Conservation (phyloP, 768 basidiomycete genomes). For the Mycena pura region DNA sequence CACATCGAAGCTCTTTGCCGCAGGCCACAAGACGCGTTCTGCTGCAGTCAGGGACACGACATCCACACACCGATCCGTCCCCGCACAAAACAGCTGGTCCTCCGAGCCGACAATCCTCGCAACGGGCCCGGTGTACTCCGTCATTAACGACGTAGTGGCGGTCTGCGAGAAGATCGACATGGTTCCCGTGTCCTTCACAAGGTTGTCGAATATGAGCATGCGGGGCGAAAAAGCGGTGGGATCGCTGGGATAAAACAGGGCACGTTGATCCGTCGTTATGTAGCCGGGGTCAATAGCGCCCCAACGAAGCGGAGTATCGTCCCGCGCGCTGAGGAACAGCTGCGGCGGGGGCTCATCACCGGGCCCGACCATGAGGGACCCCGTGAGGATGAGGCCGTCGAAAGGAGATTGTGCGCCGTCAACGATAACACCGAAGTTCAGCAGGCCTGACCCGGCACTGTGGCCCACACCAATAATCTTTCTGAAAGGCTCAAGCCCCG, state of each 20-base stretch:
- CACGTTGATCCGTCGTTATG: neutral
- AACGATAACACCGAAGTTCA: conserved; percentile 1
- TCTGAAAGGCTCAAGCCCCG: neutral
- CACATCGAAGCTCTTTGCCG: neutral
- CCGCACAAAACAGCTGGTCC: neutral
- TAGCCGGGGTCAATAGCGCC: neutral
- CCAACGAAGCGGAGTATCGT: conserved; percentile 4
- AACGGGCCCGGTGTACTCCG: neutral
- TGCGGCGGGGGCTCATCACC: neutral
- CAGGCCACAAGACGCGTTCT: neutral
- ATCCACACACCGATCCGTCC: neutral
- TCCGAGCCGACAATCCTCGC: conserved; percentile 1
- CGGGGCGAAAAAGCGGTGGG: neutral
- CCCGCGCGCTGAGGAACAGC: neutral
- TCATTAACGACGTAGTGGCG: neutral
- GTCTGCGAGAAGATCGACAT: neutral
- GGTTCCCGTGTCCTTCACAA: neutral
- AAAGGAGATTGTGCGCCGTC: neutral
- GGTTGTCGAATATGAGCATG: neutral
- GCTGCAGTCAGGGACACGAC: neutral
- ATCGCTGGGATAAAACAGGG: neutral
- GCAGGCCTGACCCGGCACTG: neutral
- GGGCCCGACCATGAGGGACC: neutral
- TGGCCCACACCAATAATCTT: conserved; percentile 3
- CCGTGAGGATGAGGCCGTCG: neutral